These are phyloP conservation scores for Xylaria sp. DNA, from an alignment of 2,329 filamentous ascomycete species.

Conservation along the genomic window DNA sequence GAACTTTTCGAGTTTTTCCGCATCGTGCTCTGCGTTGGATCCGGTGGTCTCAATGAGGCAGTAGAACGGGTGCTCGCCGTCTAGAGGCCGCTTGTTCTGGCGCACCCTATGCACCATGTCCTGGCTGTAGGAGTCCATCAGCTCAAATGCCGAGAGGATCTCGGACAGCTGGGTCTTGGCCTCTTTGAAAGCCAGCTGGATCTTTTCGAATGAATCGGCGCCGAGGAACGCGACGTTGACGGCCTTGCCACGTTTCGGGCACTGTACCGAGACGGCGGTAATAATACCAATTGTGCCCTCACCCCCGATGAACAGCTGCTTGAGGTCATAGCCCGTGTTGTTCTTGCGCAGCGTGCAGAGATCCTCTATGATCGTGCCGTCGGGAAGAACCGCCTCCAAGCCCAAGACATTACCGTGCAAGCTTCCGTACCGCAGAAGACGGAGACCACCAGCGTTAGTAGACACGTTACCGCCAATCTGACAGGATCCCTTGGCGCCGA, in stretches of 20 bases:
- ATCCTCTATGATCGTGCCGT: constrained; percentile 92
- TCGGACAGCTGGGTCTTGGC: constrained; percentile 92
- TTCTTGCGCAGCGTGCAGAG: constrained; percentile 92
- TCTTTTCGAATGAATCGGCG: constrained; percentile 88
- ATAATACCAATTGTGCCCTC: constrained; percentile 97
- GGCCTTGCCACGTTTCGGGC: constrained; percentile 85
- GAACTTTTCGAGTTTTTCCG: constrained; percentile 88
- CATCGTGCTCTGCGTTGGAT: constrained; percentile 92
- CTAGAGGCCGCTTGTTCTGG: constrained; percentile 81
- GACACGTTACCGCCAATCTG: constrained; percentile 96
- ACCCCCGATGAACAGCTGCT: constrained; percentile 85
- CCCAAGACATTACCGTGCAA: constrained; percentile 93
- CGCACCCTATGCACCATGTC: constrained; percentile 79
- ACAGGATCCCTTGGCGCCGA: constrained; percentile 98
- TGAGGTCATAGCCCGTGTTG: constrained; percentile 94
- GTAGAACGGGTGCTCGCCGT: constrained; percentile 90
- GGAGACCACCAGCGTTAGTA: constrained; percentile 92
- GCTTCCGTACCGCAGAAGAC: constrained; percentile 91
- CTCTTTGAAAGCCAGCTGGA: constrained; percentile 85
- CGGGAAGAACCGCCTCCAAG: constrained; percentile 90
- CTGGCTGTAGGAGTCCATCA: constrained; percentile 92
- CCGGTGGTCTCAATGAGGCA: constrained; percentile 96
- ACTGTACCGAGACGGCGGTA: constrained; percentile 88
- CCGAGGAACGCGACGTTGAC: constrained; percentile 97
- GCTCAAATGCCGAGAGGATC: constrained; percentile 95